phyloP scores from a whole-genome alignment of 208 protist species.

The Vickermania spadyakhi region DNA sequence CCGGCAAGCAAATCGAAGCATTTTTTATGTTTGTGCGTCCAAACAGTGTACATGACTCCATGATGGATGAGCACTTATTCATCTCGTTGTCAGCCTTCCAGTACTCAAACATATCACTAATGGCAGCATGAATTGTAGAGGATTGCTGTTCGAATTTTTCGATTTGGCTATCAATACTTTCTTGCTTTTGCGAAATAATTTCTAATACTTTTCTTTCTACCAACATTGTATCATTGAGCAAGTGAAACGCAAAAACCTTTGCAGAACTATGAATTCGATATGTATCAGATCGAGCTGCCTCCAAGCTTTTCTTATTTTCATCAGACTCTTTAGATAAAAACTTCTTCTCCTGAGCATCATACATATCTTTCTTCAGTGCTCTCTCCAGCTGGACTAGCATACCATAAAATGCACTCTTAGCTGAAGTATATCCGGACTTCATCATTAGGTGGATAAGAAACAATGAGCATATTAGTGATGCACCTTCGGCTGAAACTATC shows the following conservation, averaged over 20 bases:
- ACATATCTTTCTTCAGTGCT: constrained; percentile 54
- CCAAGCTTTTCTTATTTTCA: constrained; percentile 45
- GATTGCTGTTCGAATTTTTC: constrained; percentile 44
- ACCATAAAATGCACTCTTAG: constrained; percentile 51
- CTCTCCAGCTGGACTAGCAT: constrained; percentile 55
- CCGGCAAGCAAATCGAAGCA: not conserved
- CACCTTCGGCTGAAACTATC: constrained; percentile 32
- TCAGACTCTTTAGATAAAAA: constrained; percentile 64
- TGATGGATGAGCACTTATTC: not conserved
- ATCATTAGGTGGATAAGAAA: constrained; percentile 47
- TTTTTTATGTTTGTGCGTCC: not conserved
- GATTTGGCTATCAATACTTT: constrained; percentile 48
- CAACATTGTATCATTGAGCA: constrained; percentile 27
- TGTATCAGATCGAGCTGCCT: constrained; percentile 44
- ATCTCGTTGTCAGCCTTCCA: constrained; percentile 14
- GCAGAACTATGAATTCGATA: constrained; percentile 52
- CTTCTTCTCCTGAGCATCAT: constrained; percentile 55
- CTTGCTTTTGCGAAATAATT: constrained; percentile 34
- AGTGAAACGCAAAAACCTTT: constrained; percentile 62
- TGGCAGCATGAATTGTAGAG: constrained; percentile 40
- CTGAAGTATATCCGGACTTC: constrained; percentile 32
- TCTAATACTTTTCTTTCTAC: constrained; percentile 33
- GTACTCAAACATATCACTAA: constrained; percentile 45
- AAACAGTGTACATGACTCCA: not conserved
- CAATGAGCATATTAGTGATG: constrained; percentile 35